Conservation (phyloP, 306 rosid species). For the Sindora glabra region DNA sequence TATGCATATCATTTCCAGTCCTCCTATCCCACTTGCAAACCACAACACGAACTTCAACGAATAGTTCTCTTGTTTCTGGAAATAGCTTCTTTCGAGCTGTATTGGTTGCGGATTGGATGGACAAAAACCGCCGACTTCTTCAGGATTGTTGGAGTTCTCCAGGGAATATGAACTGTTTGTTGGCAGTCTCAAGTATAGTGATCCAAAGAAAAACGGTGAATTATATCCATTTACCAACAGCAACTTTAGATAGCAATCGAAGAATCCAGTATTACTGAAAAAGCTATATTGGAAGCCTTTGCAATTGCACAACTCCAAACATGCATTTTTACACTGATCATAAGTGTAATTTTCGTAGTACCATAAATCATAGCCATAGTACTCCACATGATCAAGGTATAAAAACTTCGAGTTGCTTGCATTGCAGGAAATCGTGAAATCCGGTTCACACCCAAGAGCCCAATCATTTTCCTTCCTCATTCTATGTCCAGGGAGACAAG, state of each 20-base stretch:
- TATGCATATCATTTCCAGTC: slow-evolving; percentile 13
- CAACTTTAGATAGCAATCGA: slow-evolving; percentile 19
- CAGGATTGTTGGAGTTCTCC: too few relatives aligned
- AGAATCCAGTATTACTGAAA: background rate
- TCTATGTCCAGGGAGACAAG: too few relatives aligned
- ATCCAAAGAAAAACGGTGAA: slow-evolving; percentile 5
- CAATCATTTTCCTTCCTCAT: too few relatives aligned
- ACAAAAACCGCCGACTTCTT: background rate
- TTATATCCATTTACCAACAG: slow-evolving; percentile 14
- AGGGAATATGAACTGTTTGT: too few relatives aligned
- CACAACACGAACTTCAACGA: slow-evolving; percentile 7
- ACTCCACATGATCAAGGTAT: background rate
- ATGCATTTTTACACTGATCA: background rate
- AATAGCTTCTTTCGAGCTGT: slow-evolving; percentile 1
- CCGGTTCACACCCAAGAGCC: slow-evolving; percentile 19
- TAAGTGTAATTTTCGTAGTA: background rate
- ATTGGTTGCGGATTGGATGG: background rate
- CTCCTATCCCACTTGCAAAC: slow-evolving; percentile 20
- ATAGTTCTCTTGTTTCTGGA: too few relatives aligned
- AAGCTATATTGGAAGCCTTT: slow-evolving; percentile 20
- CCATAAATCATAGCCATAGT: slow-evolving; percentile 12
- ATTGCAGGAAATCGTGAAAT: slow-evolving; percentile 3
- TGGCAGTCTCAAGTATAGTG: slow-evolving; percentile 22
- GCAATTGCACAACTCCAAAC: slow-evolving; percentile 9
- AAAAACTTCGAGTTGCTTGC: background rate